Percentiles rank a stretch among this genome's conserved stretches.
Conservation (phyloP, 805 yeast species). For the Clavispora santaluciae region DNA sequence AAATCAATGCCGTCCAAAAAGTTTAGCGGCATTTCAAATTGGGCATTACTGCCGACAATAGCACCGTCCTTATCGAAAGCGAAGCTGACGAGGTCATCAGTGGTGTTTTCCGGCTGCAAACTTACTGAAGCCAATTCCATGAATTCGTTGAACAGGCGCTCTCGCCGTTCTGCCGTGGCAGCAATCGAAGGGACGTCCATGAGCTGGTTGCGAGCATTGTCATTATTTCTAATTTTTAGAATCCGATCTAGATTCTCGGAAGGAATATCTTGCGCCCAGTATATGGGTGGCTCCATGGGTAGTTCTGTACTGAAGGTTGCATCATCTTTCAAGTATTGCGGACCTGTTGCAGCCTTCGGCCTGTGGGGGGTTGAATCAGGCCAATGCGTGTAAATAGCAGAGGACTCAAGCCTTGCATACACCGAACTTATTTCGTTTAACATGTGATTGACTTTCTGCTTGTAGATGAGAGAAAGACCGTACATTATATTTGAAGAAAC, state of each 20-base stretch:
- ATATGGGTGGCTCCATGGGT: not conserved
- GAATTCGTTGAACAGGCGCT: conserved; percentile 14
- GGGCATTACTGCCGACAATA: conserved; percentile 1
- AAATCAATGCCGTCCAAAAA: conserved; percentile 9
- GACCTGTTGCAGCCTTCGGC: not conserved
- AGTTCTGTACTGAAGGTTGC: not conserved
- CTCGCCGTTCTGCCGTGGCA: conserved; percentile 6
- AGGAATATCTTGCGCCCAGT: not conserved
- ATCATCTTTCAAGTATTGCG: not conserved
- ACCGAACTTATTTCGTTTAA: conserved; percentile 25
- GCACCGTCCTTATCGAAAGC: conserved; percentile 23
- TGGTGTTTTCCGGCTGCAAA: conserved; percentile 9
- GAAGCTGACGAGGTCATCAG: conserved; percentile 13
- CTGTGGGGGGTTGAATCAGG: not conserved
- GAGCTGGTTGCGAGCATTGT: not conserved
- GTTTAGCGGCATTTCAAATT: not conserved
- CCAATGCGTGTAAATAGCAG: conserved; percentile 18
- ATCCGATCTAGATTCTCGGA: not conserved
- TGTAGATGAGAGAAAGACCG: conserved; percentile 47
- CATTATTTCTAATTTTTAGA: not conserved
- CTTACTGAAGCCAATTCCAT: conserved; percentile 11
- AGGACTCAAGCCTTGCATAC: conserved; percentile 8
- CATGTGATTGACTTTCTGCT: conserved; percentile 45
- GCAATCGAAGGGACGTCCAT: not conserved
- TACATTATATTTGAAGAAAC: conserved; percentile 40